Evolutionary conservation across 139 green algal genomes (phyloP).

Genomic region (Mesostigma viride): DNA sequence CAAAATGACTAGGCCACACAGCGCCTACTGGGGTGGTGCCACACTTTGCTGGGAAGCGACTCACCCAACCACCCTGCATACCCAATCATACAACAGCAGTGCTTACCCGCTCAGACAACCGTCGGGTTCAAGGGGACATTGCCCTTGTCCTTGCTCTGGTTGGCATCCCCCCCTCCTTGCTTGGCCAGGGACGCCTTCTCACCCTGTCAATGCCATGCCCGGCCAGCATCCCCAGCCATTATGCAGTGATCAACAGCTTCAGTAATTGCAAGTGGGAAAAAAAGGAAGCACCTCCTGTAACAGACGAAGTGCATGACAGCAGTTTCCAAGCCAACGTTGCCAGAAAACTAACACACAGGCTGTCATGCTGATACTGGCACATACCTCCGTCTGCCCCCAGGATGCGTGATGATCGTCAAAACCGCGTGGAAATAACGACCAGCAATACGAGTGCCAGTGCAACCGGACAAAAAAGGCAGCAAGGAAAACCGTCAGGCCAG

Average conservation of each 20-base stretch:
- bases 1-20: no score
- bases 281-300: background rate
- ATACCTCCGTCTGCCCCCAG: no score
- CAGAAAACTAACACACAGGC: background rate
- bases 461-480: background rate
- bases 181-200: conserved; percentile 25
- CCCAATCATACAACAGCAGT: no score
- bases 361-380: background rate
- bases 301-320: background rate
- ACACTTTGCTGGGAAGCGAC: no score
- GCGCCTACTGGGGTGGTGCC: no score
- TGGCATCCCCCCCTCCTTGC: conserved; percentile 24
- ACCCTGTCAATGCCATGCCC: conserved; percentile 9
- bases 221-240: background rate
- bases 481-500: background rate
- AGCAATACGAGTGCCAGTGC: background rate
- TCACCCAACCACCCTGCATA: no score
- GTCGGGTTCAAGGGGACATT: no score
- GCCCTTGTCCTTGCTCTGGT: no score
- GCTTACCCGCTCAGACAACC: no score
- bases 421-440: background rate
- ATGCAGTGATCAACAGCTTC: background rate
- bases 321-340: background rate
- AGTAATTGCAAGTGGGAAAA: conserved; percentile 2
- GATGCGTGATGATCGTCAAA: background rate